Base-by-base conservation (phyloP, 345 rosid species). In the Litchi chinensis region DNA sequence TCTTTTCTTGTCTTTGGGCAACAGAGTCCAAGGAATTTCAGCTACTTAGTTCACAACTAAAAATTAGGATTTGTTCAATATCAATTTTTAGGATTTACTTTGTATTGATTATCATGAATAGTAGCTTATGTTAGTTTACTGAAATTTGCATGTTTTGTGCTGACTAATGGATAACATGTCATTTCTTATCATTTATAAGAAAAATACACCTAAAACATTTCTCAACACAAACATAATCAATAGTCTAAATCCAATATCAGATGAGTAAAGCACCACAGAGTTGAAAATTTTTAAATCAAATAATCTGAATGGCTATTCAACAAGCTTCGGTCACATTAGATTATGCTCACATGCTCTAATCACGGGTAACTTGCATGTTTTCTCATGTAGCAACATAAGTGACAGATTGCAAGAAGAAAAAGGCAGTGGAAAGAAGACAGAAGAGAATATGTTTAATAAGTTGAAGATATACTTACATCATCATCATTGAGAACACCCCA, bases 401-500 rank as follows among this genome's bases (percentile, higher is more conserved):
- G 18, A 28, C 64, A 59, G 64, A 59, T 21, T 11, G 41, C 37
- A 19, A 52, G 22, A 15, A 48, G n/a, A 48, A 43, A 60, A 44
- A 21, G 82, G 19, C 60, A 54, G 19, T 8, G 40, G 40, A 18
- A 15, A 8, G 32, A 54, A 72, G 3, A 26, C 4, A 6, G 26
- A 15, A 19, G 32, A 0, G 6, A 24, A 3, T 12, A 18, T 57
- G 15, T 43, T 22, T 19, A 80, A 67, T 54, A 62, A 62, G 46
- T 68, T 68, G 56, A 40, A 67, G 72, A 71, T 9, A 76, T 59
- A 70, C 92, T 90, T 90, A 93, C 95, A 83, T 91, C 90, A 18
- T 90, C 92, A 1, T 89, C 92, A 22, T 74, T 77, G 64, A 91
- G 92, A 85, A 91, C 92, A 67, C 97, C 95, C 97, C 97, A 93